Base-by-base conservation (phyloP, 345 rosid genomes). In the Arabidopsis arenosa region DNA sequence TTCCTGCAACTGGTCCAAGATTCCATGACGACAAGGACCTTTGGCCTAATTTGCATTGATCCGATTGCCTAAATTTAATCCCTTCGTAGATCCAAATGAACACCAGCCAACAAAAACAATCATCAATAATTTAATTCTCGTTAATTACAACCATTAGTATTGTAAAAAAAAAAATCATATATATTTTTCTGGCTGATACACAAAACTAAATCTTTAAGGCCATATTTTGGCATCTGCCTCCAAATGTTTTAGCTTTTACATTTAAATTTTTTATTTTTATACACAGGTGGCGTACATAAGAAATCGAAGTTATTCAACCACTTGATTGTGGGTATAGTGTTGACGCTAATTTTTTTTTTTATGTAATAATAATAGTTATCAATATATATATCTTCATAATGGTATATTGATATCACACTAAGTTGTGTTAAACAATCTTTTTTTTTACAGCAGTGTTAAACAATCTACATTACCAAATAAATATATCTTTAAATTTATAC, bases 11-110 rank as follows among this genome's bases (percentile, higher is more conserved):
- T 72, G 74, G 78, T 78, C 74, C 81, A 72, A 68, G 82, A 79
- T 73, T 79, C 75, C 82, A 79, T 74, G 71, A 67, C 55, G 60
- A 67, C 78, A 79, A 68, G 23, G 73, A 74, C 70, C 77, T 74
- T 61, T 56, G 30, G 70, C 70, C 75, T 74, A 74, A 74, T 67
- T 61, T 68, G 14, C 66, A 54, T 74, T 61, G 66, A 73, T 60
- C 69, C 70, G n/a, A 60, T 78, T 68, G 75, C 74, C 79, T 66
- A 74, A 79, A 54, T 21, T 79, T 63, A 67, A 74, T 45, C 72
- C 75, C 36, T 74, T 79, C 18, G 75, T 68, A 68, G 74, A 79
- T 73, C 78, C 67, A 79, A 66, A 79, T 67, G 65, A 73, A 62
- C 70, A 41, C 62, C 62, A 75, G 56, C 74, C 79, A 75, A 75